Base-by-base conservation (phyloP, 2,329 filamentous ascomycete genomes). In the Dactylellina haptotyla region DNA sequence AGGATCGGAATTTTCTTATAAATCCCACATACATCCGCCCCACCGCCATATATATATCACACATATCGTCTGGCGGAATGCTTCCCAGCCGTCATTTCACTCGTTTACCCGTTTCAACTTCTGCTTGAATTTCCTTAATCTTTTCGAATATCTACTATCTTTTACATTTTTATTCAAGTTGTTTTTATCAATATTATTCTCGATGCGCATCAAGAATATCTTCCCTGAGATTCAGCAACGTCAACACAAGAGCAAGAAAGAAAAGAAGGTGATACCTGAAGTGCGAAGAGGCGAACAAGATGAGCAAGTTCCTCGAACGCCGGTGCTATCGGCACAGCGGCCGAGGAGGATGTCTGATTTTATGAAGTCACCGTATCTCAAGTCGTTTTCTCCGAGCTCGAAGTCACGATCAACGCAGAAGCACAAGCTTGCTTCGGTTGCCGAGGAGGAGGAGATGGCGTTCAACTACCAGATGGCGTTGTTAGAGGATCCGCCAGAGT, bases 381-480 rank as follows among this genome's bases (percentile, higher is more conserved):
- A 62, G 10, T 30, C 70, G 9, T 57, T 57, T 28, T 57, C 62
- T 25, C 62, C 63, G 2, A 39, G 18, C 14, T 45, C 50, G 34
- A 51, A 54, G 45, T 51, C 58, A 58, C 41, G 39, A 25, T 58
- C 53, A 12, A 41, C 62, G 9, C 48, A 59, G 12, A 63, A 61
- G 41, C 26, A 51, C 18, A 67, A 74, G 37, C 50, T 74, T 2
- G 41, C 56, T 12, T 66, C 61, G 30, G 70, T 67, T n/a, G 20
- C 61, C 16, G 70, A 74, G 30, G 62, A 74, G 34, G 70, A 74
- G 39, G 61, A 74, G 18, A 57, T 63, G 23, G 70, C 70, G 18
- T 74, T 74, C 32, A 66, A 74, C 70, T 67, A 67, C 45, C 70
- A 74, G 50, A 66, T 74, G 56, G 70, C 70, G 4, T 48, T 74